Percentiles rank a stretch among this genome's conserved stretches.
Conservation (phyloP, 805 yeast species). For the Candida nitratophila region DNA sequence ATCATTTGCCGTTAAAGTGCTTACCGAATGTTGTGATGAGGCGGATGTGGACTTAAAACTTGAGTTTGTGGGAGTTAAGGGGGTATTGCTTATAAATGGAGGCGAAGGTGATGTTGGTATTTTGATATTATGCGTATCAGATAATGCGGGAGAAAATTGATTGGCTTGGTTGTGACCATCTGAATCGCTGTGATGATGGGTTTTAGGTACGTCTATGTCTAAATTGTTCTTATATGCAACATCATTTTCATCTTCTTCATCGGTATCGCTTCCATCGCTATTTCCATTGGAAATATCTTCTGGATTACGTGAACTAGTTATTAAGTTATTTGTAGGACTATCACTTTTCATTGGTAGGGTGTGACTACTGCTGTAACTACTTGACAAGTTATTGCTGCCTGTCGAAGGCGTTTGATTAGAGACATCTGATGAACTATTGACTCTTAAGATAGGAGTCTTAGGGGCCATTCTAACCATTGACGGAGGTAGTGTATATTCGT, state of each 20-base stretch:
- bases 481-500: conserved; percentile 15
- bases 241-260: not conserved
- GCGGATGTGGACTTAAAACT: conserved; percentile 1
- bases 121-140: not conserved
- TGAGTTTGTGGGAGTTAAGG: not conserved
- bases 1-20: not conserved
- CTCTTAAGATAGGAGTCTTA: conserved; percentile 25
- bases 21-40: not conserved
- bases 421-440: conserved; percentile 21
- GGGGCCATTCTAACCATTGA: conserved; percentile 27
- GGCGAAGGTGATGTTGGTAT: not conserved
- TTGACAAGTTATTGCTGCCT: not conserved
- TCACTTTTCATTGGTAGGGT: no score
- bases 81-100: not conserved
- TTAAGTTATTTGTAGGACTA: no score
- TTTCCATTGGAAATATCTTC: not conserved
- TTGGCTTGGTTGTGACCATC: not conserved
- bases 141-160: not conserved
- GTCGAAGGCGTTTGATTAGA: not conserved
- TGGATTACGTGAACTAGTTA: no score
- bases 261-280: not conserved
- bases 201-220: not conserved
- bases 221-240: not conserved
- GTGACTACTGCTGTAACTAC: no score
- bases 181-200: not conserved